Base-by-base conservation (phyloP, 306 rosid genomes). In the Cyclanthera cordifolia region DNA sequence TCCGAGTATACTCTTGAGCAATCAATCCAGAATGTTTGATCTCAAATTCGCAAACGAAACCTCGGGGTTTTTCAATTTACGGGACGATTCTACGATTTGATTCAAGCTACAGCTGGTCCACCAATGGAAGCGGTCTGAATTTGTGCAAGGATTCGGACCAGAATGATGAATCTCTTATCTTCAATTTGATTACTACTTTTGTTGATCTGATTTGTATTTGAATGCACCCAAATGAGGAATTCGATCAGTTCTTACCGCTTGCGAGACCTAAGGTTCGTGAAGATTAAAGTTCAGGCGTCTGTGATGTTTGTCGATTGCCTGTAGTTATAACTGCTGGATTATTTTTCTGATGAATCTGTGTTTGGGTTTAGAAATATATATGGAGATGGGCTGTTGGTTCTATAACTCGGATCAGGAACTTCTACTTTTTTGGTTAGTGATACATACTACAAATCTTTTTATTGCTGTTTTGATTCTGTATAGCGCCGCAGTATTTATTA, bases 311-410 rank as follows among this genome's bases (percentile, higher is more conserved):
- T 55, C 83, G 72, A 78, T 72, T 87, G 84, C 91, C 81, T 63
- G 96, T 84, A 75, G 86, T 78, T 47, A 87, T 84, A 14, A 80
- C 77, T 48, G 69, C 80, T 50, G 95, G 85, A 86, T 75, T 58
- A 19, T 84, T 87, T 80, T 87, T 80, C 37, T 85, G 69, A 46
- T 91, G 79, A 81, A 81, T 60, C 73, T 85, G 67, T 81, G 86
- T 67, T 66, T 87, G 71, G 69, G 67, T 73, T 75, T 80, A 83
- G 60, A 75, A 56, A 66, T 77, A 84, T 53, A 48, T 88, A 39
- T 83, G 77, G 80, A 78, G 32, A 73, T 88, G 95, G 96, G 81
- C 81, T 39, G 84, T 81, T 72, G 85, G 83, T 73, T 88, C 96
- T 67, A 78, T 88, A 6, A 79, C 95, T 73, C 78, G 79, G 66